Evolutionary conservation across 23 red algal species (phyloP).

Genomic region (Gracilaria gracilis): DNA sequence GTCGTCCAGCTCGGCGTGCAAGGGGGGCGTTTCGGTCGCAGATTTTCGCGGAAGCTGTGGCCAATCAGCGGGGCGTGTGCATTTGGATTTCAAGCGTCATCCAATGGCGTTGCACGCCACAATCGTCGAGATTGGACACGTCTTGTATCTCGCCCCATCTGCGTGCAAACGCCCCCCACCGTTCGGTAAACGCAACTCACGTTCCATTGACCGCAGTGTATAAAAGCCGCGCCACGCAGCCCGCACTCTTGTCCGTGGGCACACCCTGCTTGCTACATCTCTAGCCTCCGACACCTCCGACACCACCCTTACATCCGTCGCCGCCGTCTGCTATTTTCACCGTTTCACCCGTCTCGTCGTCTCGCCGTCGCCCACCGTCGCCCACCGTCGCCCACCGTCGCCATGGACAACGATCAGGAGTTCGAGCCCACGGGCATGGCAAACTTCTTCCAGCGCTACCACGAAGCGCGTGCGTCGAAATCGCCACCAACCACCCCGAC

Average conservation of each 20-base stretch:
- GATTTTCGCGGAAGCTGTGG: not conserved
- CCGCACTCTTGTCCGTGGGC: no score
- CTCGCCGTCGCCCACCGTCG: not conserved
- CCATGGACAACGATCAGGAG: slow-evolving; percentile 17
- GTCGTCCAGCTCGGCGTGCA: not conserved
- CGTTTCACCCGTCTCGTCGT: not conserved
- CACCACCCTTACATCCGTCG: no score
- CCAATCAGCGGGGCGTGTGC: not conserved
- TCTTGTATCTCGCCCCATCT: slow-evolving; percentile 6
- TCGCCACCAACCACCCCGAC: slow-evolving; percentile 38
- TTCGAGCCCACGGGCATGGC: slow-evolving; percentile 55
- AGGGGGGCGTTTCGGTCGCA: not conserved
- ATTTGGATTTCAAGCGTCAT: not conserved
- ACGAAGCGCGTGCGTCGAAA: slow-evolving; percentile 23
- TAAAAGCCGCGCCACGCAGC: not conserved
- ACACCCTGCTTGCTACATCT: no score
- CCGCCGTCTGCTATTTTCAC: no score
- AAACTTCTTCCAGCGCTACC: slow-evolving; percentile 68
- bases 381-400: not conserved
- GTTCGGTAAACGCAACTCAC: slow-evolving; percentile 4
- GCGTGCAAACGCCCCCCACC: not conserved
- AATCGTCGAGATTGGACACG: not conserved
- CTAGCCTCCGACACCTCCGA: no score
- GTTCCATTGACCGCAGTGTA: not conserved
- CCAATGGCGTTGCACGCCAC: slow-evolving; percentile 4